Base-by-base conservation (phyloP, 345 rosid species). In the Syzygium jambos region DNA sequence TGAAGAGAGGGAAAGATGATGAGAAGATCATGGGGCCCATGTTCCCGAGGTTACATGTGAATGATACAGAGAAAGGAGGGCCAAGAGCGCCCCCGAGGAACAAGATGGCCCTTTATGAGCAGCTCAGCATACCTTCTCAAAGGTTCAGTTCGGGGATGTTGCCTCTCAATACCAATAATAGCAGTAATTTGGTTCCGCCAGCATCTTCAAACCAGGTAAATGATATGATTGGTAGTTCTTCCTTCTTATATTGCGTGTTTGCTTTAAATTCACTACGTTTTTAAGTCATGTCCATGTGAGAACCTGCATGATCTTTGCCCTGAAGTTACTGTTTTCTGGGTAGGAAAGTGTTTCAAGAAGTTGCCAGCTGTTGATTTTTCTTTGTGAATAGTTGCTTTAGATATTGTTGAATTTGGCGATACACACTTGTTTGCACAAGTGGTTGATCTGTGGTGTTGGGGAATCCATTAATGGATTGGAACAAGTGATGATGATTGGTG, bases 31-130 rank as follows among this genome's bases (percentile, higher is more conserved):
- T 90, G 92, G 96, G 93, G 61, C 99, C 99, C 9, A 92, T 97
- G 98, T 97, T 97, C 88, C 99, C 98, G 7, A 88, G 99, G 88
- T 95, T 97, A 61, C 98, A 96, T 90, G 98, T 97, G 87, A 96
- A 96, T 85, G 98, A 96, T 94, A 90, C 96, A 17, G 98, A 93
- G 34, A 97, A 95, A 91, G 95, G 98, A 90, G 98, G 99, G 84
- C 98, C 98, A 16, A 95, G 98, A 90, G 98, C 96, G n/a, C 99
- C 99, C 87, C 98, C 99, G 34, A 93, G 99, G 94, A 97, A 96
- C 90, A 97, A 97, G 96, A 97, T 97, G 99, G 99, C 99, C 57
- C 99, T 96, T 51, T 97, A 97, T 88, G 99, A 97, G 91, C 99
- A 96, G 89, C 97, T 97, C 51, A 93, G 94, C 86, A 92, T 94